A percentile compares a stretch with the other conserved stretches of the same genome.
phyloP scores from a whole-genome alignment of 768 basidiomycete genomes.

The Pulveroboletus sp. region DNA sequence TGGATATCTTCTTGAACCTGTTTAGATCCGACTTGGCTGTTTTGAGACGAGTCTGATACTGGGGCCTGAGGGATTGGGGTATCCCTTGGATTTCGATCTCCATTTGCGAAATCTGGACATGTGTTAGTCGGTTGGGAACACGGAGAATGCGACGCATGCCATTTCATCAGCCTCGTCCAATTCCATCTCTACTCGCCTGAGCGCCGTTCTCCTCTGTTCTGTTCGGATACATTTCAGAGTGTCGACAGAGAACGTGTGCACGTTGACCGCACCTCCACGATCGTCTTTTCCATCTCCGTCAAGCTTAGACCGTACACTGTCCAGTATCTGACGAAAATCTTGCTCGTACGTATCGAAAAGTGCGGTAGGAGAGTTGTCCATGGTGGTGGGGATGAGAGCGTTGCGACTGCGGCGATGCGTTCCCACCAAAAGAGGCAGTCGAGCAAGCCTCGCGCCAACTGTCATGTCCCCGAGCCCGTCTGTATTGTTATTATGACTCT shows the following conservation, averaged over 20 bases:
- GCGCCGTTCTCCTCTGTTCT: constrained; percentile 80
- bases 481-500: constrained; percentile 9
- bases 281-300: constrained; percentile 66
- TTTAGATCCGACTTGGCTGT: constrained; percentile 73
- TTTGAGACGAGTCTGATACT: constrained; percentile 74
- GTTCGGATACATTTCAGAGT: constrained; percentile 5
- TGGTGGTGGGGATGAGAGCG: constrained; percentile 29
- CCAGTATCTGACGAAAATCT: constrained; percentile 83
- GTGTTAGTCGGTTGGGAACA: constrained; percentile 2
- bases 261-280: constrained; percentile 57
- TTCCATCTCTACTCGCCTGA: constrained; percentile 90
- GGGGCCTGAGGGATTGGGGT: constrained; percentile 76
- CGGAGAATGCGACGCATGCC: constrained; percentile 41
- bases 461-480: constrained; percentile 39
- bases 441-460: constrained; percentile 8
- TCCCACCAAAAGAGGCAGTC: constrained; percentile 26
- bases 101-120: constrained; percentile 90
- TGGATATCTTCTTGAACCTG: constrained; percentile 77
- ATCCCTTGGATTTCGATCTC: constrained; percentile 97
- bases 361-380: constrained; percentile 82
- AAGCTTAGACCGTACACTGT: constrained; percentile 73
- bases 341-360: constrained; percentile 92
- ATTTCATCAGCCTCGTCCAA: constrained; percentile 98
- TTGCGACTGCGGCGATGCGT: constrained; percentile 15
- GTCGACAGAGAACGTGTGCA: background rate